These are phyloP conservation scores for Dendrocalamus latiflorus DNA, from an alignment of 202 grass and related monocot species.

Conservation along the genomic window DNA sequence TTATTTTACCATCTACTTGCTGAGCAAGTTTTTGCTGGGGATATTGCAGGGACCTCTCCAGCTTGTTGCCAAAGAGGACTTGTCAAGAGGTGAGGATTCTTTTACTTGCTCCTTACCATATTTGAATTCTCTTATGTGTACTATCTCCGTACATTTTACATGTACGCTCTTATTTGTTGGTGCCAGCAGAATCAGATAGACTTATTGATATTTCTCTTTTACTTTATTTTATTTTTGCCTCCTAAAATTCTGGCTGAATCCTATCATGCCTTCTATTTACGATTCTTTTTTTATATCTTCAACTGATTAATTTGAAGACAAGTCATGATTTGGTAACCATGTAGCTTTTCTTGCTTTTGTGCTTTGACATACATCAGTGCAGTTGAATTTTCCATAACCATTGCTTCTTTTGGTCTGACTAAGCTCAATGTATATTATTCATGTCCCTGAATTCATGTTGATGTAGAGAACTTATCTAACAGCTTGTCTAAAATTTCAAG, in stretches of 20 bases:
- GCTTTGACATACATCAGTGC: no score
- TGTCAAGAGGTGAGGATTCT: conserved; percentile 49
- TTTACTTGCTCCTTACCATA: conserved; percentile 15
- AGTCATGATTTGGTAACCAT: no score
- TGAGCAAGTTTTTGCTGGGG: conserved; percentile 12
- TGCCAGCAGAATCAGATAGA: background rate
- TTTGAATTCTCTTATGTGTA: background rate
- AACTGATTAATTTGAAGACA: background rate
- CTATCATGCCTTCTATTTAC: background rate
- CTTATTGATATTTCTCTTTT: background rate
- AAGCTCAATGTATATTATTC: no score
- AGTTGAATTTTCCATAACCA: no score
- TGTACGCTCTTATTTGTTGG: background rate
- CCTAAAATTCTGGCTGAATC: background rate
- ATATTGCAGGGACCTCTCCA: conserved; percentile 67
- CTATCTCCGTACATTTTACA: conserved; percentile 8
- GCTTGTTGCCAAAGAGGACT: conserved; percentile 66
- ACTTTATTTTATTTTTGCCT: background rate
- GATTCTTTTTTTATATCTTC: background rate
- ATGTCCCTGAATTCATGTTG: no score
- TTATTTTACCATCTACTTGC: background rate
- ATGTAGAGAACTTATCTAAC: no score
- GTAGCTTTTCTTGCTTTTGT: no score
- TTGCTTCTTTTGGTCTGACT: no score
- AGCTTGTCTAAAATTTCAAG: no score